Conservation (phyloP, 441 rosid species). For the Gossypium schwendimanii region DNA sequence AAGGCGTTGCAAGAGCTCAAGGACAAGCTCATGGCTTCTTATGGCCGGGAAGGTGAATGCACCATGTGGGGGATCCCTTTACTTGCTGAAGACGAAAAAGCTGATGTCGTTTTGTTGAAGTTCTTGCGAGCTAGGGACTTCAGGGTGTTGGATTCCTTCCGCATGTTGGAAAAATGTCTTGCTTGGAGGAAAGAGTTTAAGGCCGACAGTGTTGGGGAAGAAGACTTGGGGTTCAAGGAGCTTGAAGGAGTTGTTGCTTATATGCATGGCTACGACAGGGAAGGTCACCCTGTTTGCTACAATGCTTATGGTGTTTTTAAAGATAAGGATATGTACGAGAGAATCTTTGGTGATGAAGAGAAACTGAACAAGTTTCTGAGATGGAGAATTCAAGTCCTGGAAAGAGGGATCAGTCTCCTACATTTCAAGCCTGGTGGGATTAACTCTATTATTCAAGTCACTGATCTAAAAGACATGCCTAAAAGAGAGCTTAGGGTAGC, state of each 20-base stretch:
- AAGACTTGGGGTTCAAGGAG: slow-evolving; percentile 78
- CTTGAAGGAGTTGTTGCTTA: slow-evolving; percentile 78
- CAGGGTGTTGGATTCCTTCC: slow-evolving; percentile 50
- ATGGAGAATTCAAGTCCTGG: slow-evolving; percentile 92
- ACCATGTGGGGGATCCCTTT: slow-evolving; percentile 82
- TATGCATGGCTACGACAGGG: slow-evolving; percentile 77
- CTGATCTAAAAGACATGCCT: slow-evolving; percentile 97
- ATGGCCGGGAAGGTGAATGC: slow-evolving; percentile 19
- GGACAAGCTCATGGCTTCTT: slow-evolving; percentile 43
- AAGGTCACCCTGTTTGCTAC: slow-evolving; percentile 90
- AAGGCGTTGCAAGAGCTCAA: slow-evolving; percentile 76
- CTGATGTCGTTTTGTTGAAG: slow-evolving; percentile 76
- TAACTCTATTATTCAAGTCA: slow-evolving; percentile 79
- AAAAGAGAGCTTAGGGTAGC: slow-evolving; percentile 84
- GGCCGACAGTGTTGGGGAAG: slow-evolving; percentile 56
- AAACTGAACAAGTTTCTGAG: slow-evolving; percentile 66
- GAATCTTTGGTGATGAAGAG: slow-evolving; percentile 79
- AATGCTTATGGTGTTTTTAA: slow-evolving; percentile 80
- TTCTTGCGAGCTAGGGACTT: slow-evolving; percentile 87
- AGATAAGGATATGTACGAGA: slow-evolving; percentile 75
- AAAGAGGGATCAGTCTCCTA: slow-evolving; percentile 63
- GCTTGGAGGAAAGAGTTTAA: slow-evolving; percentile 72
- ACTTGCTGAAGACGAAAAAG: slow-evolving; percentile 44
- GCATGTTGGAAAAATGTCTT: slow-evolving; percentile 75
- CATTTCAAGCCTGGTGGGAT: slow-evolving; percentile 90